phyloP scores from a whole-genome alignment of 2,329 filamentous ascomycete genomes.

The Fusarium nisikadoi region DNA sequence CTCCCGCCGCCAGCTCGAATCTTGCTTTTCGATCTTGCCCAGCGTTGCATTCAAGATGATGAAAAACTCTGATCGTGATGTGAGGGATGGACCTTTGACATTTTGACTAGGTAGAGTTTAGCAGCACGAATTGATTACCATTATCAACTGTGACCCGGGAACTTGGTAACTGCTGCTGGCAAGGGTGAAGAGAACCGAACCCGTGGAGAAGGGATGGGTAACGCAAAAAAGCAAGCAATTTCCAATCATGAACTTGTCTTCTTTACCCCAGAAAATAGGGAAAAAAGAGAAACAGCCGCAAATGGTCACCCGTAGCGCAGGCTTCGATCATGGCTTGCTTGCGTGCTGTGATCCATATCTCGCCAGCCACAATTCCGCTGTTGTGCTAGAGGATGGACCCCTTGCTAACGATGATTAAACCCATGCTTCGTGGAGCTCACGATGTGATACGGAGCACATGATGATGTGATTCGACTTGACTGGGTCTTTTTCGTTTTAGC shows the following conservation, averaged over 20 bases:
- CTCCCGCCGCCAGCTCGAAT: conserved; percentile 14
- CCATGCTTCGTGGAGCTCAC: conserved; percentile 26
- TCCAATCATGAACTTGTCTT: conserved; percentile 5
- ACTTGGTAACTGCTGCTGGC: conserved; percentile 28
- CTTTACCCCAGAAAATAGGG: conserved; percentile 41
- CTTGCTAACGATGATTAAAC: conserved; percentile 22
- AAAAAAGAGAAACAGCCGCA: conserved; percentile 4
- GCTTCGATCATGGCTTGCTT: conserved; percentile 28
- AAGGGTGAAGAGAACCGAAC: conserved; percentile 21
- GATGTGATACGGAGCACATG: neutral
- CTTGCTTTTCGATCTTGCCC: conserved; percentile 15
- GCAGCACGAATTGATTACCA: conserved; percentile 2
- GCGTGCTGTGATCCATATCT: conserved; percentile 30
- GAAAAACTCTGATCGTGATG: conserved; percentile 3
- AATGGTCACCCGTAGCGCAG: conserved; percentile 17
- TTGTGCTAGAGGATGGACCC: conserved; percentile 18
- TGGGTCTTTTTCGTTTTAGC: conserved; percentile 28
- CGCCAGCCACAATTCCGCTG: conserved; percentile 40
- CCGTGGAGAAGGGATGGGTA: conserved; percentile 13
- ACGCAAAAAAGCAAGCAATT: conserved; percentile 34
- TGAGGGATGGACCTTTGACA: neutral
- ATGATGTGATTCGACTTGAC: conserved; percentile 25
- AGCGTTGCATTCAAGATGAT: conserved; percentile 11
- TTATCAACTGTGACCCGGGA: conserved; percentile 22
- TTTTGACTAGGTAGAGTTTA: neutral